Evolutionary conservation across 2,329 filamentous ascomycete genomes (phyloP).

Genomic region (Xylaria sp.): DNA sequence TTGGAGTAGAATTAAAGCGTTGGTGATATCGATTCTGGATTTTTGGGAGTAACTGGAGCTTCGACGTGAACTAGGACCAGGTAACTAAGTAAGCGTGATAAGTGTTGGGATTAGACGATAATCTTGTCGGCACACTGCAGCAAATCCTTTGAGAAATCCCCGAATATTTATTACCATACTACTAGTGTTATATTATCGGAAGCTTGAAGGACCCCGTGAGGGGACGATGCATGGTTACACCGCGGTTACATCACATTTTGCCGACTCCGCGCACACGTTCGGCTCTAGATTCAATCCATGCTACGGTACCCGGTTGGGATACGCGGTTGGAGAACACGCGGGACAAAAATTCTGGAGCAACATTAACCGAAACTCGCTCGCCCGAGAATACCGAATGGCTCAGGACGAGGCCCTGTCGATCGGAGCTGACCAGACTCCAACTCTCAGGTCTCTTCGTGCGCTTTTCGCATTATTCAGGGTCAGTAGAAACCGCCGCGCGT

Average conservation of each 20-base stretch:
- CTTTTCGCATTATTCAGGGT: neutral
- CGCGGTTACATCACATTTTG: slow-evolving; percentile 24
- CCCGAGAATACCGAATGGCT: neutral
- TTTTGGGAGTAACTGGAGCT: neutral
- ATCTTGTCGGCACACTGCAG: neutral
- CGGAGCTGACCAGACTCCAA: too few relatives aligned
- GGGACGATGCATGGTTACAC: slow-evolving; percentile 18
- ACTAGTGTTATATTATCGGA: neutral
- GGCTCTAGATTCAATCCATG: slow-evolving; percentile 18
- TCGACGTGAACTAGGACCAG: neutral
- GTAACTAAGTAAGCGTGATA: neutral
- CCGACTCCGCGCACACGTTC: slow-evolving; percentile 23
- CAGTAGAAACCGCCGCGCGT: neutral
- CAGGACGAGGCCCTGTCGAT: neutral
- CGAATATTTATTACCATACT: neutral
- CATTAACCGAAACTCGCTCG: too few relatives aligned
- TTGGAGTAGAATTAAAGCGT: neutral
- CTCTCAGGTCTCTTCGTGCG: too few relatives aligned
- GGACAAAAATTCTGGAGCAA: too few relatives aligned
- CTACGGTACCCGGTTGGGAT: slow-evolving; percentile 11
- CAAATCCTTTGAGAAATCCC: neutral
- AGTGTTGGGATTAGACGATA: neutral
- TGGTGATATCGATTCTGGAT: neutral
- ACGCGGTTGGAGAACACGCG: neutral
- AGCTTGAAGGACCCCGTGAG: slow-evolving; percentile 10